Percentiles rank a stretch among this genome's conserved stretches.
Evolutionary conservation across 2,329 filamentous ascomycete genomes (phyloP).

Genomic region (Fusarium incarnatum): DNA sequence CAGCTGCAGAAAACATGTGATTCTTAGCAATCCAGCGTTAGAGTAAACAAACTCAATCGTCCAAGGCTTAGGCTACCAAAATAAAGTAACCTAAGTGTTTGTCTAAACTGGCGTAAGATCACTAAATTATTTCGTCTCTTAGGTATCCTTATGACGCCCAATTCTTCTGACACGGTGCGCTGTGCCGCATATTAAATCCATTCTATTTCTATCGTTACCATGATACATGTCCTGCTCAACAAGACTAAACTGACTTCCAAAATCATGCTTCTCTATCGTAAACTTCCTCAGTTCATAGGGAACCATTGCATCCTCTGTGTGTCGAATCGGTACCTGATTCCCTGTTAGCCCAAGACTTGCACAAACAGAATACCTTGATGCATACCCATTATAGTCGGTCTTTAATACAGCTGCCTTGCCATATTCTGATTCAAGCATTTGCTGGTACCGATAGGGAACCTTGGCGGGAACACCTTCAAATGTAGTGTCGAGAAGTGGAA

Average conservation of each 20-base stretch:
- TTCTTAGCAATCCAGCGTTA: not conserved
- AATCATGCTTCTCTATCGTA: not conserved
- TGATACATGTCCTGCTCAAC: not conserved
- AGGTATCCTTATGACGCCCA: no score
- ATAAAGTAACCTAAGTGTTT: no score
- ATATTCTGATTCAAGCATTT: slow-evolving; percentile 70
- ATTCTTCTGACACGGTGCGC: no score
- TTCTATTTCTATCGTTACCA: slow-evolving; percentile 9
- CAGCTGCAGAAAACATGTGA: not conserved
- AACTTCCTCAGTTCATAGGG: slow-evolving; percentile 2
- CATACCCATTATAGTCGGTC: slow-evolving; percentile 66
- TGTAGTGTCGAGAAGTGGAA: slow-evolving; percentile 74
- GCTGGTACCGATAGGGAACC: slow-evolving; percentile 72
- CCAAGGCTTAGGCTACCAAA: no score
- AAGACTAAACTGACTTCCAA: not conserved
- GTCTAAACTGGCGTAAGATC: no score
- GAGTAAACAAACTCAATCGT: not conserved
- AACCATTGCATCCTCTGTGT: slow-evolving; percentile 53
- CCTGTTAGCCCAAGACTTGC: slow-evolving; percentile 20
- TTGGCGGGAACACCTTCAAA: slow-evolving; percentile 76
- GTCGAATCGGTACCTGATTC: slow-evolving; percentile 56
- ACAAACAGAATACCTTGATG: not conserved
- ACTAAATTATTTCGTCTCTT: no score
- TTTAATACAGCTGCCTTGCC: slow-evolving; percentile 61
- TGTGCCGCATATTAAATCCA: slow-evolving; percentile 1